Evolutionary conservation across 2,329 filamentous ascomycete genomes (phyloP).

Genomic region (Phaeosphaeriaceae sp.): DNA sequence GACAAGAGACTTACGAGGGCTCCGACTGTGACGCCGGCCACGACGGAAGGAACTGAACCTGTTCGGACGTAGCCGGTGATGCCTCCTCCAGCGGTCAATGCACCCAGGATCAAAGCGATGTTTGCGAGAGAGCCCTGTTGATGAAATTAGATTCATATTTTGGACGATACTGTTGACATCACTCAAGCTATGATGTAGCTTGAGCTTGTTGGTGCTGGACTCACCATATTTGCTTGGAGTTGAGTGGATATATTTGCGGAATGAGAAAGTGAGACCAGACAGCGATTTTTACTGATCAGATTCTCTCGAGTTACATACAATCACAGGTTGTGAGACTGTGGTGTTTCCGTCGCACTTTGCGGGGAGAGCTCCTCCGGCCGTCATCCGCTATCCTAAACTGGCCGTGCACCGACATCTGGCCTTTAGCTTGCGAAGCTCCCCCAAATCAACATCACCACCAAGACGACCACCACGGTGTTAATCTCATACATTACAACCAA

Average conservation of each 20-base stretch:
- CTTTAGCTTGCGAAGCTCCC: slow-evolving; percentile 25
- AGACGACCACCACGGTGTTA: neutral
- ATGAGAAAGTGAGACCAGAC: too few species aligned
- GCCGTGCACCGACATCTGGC: slow-evolving; percentile 27
- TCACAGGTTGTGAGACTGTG: neutral
- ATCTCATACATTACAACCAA: neutral
- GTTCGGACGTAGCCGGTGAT: slow-evolving; percentile 86
- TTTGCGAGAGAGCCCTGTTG: slow-evolving; percentile 52
- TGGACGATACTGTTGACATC: neutral
- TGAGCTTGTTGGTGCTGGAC: neutral
- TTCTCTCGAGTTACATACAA: neutral
- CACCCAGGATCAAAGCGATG: slow-evolving; percentile 79
- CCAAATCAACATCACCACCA: slow-evolving; percentile 17
- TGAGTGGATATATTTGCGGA: neutral
- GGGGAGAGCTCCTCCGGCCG: slow-evolving; percentile 14
- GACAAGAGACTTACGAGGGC: slow-evolving; percentile 56
- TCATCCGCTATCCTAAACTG: slow-evolving; percentile 9
- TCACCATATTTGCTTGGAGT: neutral
- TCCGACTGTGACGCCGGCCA: slow-evolving; percentile 84
- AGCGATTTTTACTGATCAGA: too few species aligned
- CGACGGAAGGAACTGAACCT: slow-evolving; percentile 84
- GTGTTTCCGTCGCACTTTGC: slow-evolving; percentile 12
- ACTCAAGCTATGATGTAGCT: neutral
- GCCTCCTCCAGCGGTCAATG: slow-evolving; percentile 85
- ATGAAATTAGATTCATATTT: slow-evolving; percentile 8